Evolutionary conservation across 371 early-diverging fungal genomes (phyloP), one percentile per base, ranked within the genome.

Genomic region (Mycotypha africana): DNA sequence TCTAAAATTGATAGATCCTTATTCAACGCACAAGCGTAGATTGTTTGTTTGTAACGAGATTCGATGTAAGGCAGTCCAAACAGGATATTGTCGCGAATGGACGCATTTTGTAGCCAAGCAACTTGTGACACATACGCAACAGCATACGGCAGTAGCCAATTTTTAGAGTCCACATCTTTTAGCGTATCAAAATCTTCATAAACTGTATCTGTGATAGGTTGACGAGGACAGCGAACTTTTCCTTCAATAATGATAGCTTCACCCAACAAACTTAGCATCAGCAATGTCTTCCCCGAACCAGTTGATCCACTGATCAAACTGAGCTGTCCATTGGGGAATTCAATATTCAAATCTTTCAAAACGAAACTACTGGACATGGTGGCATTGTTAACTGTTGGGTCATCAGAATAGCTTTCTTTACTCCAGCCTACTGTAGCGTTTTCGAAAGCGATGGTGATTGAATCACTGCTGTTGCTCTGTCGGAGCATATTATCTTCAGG

Each of bases 61-160:
- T 63, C 55, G 16, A 74, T 51, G 42, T 56, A 70, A 30, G 49
- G 80, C 39, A 62, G 42, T 22, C 72, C 77, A 62, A 69, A 84
- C 25, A 66, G 54, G 36, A 80, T 80, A 24, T 80, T 80, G 33
- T 80, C 76, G 24, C 82, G 74, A 33, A 94, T 81, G 0, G 91
- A 77, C 12, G 80, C 87, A 53, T 94, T 89, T 55, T 85, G 82
- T 24, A 94, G 71, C 94, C 94, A 93, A 7, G 93, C 90, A 26
- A 65, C 58, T 48, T 71, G 72, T 3, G 58, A 45, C 0, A 48
- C 60, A 51, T 60, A 65, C 3, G 65, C 57, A 26, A 65, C 42
- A 15, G 60, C 48, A 12, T 57, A 24, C 3, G 42, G 30, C 7
- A 53, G 22, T 22, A 55, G 53, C 62, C 62, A 62, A n/a, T 53